phyloP scores from a whole-genome alignment of 805 yeast species.

The Candida dendrica region DNA sequence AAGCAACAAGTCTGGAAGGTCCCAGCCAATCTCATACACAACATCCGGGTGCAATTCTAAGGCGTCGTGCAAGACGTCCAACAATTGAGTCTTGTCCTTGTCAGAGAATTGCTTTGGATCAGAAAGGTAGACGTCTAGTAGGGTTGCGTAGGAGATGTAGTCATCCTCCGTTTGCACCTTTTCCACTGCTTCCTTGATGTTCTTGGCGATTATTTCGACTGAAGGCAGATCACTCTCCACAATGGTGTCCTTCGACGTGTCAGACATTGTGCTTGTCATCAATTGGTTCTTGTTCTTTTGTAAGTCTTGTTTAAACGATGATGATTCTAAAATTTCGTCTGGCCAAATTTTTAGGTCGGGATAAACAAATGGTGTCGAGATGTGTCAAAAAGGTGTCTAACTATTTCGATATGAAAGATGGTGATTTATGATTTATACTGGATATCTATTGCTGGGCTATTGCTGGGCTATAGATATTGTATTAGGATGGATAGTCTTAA shows the following conservation, averaged over 20 bases:
- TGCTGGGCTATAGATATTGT: too few relatives aligned
- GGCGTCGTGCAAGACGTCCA: constrained; percentile 37
- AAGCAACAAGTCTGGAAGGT: constrained; percentile 65
- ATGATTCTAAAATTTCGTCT: too few relatives aligned
- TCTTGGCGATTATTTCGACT: not conserved
- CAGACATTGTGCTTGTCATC: too few relatives aligned
- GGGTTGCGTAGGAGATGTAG: constrained; percentile 64
- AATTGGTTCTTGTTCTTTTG: too few relatives aligned
- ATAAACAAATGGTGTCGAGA: too few relatives aligned
- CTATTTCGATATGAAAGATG: too few relatives aligned
- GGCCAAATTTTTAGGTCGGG: too few relatives aligned
- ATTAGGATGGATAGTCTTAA: too few relatives aligned
- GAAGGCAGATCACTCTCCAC: not conserved
- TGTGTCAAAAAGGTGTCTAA: too few relatives aligned
- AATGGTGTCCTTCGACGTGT: not conserved
- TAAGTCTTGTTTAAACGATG: too few relatives aligned
- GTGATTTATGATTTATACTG: too few relatives aligned
- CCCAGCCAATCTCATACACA: constrained; percentile 80
- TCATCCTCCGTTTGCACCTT: constrained; percentile 38
- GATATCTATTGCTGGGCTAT: too few relatives aligned
- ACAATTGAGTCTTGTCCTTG: constrained; percentile 43
- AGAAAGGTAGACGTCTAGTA: constrained; percentile 53
- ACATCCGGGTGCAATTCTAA: constrained; percentile 41
- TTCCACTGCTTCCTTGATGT: not conserved
- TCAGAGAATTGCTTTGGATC: constrained; percentile 38